Evolutionary conservation across 2,329 filamentous ascomycete genomes (phyloP), one percentile per base, ranked within the genome.

Genomic region (Stromatinia cepivora): DNA sequence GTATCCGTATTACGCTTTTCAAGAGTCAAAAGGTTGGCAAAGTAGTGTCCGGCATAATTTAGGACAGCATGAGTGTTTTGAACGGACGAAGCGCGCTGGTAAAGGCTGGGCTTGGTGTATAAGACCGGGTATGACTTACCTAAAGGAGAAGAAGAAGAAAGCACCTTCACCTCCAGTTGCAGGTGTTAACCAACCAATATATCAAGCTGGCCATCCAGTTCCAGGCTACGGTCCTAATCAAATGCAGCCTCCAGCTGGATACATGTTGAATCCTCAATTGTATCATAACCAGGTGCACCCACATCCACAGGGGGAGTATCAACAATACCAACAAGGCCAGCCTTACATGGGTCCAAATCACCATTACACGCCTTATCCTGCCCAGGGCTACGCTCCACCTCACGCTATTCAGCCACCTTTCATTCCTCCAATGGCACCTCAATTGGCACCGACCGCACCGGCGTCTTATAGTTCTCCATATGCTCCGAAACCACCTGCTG

Each of bases 41-140:
- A 87, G 85, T 64, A 87, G 85, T 77, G 85, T 88, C n/a, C 81
- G 86, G 46, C 86, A 88, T 73, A 88, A 88, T 71, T 79, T 88
- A n/a, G 82, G 84, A 31, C 84, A 86, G 69, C 82, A 85, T 72
- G 81, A 83, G 67, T 83, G 84, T n/a, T 88, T 88, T 72, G 78
- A 81, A 66, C 85, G 86, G 71, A 82, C 83, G 31, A 83, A 85
- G 66, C 83, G 78, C 56, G 80, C 80, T 69, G 86, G 86, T 46
- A 87, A 87, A 75, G 86, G 86, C 22, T 86, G 82, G 78, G 80
- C 85, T 69, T 88, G 86, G 86, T 81, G 81, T 10, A 83, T 87
- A 74, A 82, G 84, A 42, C 80, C 81, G 13, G 82, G 84, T 31
- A 81, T 83, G 2, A 84, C 83, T 2, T 85, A 87, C 65, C 85